Evolutionary conservation across 2,329 filamentous ascomycete genomes (phyloP).

Genomic region (Neofusicoccum parvum): DNA sequence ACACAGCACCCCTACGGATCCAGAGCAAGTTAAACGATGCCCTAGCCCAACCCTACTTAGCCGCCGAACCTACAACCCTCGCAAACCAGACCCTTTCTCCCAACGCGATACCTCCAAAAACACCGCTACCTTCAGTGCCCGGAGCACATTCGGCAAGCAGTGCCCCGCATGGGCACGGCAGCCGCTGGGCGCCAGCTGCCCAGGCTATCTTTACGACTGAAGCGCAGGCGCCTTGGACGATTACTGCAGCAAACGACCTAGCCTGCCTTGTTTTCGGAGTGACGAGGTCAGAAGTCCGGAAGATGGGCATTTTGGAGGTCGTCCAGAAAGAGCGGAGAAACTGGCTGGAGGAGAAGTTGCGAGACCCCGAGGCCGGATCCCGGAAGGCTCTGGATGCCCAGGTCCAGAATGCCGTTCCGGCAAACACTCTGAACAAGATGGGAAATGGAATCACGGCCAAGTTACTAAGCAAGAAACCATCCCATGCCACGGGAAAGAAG

Average conservation of each 20-base stretch:
- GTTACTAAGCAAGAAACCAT: conserved; percentile 79
- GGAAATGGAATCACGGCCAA: conserved; percentile 86
- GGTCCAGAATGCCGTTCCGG: conserved; percentile 32
- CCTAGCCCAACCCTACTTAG: conserved; percentile 77
- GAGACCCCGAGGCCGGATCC: conserved; percentile 59
- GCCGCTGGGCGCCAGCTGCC: conserved; percentile 84
- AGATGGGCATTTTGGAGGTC: conserved; percentile 92
- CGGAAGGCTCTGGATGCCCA: conserved; percentile 34
- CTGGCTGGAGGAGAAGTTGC: conserved; percentile 87
- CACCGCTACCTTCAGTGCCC: conserved; percentile 32
- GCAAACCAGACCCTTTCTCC: conserved; percentile 38
- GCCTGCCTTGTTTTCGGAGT: conserved; percentile 99
- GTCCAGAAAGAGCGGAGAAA: conserved; percentile 84
- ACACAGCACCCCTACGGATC: conserved; percentile 71
- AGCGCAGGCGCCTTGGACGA: conserved; percentile 87
- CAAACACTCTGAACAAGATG: conserved; percentile 55
- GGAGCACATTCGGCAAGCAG: conserved; percentile 41
- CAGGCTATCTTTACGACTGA: conserved; percentile 99
- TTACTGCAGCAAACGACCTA: conserved; percentile 92
- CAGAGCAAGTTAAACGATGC: conserved; percentile 85
- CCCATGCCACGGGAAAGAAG: conserved; percentile 55
- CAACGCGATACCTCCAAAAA: conserved; percentile 35
- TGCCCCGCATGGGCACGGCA: conserved; percentile 78
- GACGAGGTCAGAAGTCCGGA: conserved; percentile 91
- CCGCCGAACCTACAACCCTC: conserved; percentile 48